These are phyloP conservation scores for Wickerhamiella nectarea DNA, from an alignment of 805 yeast species.

Conservation along the genomic window DNA sequence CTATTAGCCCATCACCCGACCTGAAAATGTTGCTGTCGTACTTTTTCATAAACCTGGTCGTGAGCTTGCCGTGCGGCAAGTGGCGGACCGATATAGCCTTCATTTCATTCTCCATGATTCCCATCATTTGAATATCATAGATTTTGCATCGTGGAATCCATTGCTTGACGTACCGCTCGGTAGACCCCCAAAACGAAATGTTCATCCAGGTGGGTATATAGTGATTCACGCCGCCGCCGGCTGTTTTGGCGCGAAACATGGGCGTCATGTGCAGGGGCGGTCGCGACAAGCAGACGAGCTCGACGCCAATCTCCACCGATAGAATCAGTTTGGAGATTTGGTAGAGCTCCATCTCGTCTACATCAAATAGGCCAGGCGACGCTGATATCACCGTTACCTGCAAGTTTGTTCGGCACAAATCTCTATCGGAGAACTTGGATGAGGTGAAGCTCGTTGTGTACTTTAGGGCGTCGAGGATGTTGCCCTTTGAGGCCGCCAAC, in stretches of 20 bases:
- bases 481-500: conserved; percentile 81
- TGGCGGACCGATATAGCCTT: conserved; percentile 54
- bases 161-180: conserved; percentile 29
- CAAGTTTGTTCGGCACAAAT: conserved; percentile 77
- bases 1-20: conserved; percentile 11
- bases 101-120: conserved; percentile 82
- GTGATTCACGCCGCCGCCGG: conserved; percentile 28
- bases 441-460: conserved; percentile 65
- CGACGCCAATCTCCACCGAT: conserved; percentile 73
- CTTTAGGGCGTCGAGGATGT: conserved; percentile 73
- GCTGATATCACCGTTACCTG: conserved; percentile 82
- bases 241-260: conserved; percentile 45
- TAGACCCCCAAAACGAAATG: conserved; percentile 74
- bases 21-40: conserved; percentile 51
- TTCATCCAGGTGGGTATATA: conserved; percentile 95
- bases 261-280: conserved; percentile 93
- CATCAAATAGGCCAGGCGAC: conserved; percentile 88
- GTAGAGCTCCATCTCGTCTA: conserved; percentile 61
- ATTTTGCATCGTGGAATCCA: conserved; percentile 95
- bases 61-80: conserved; percentile 28
- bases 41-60: conserved; percentile 33
- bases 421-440: conserved; percentile 71
- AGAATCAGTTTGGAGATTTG: conserved; percentile 64
- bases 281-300: conserved; percentile 73
- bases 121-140: conserved; percentile 96